phyloP scores from a whole-genome alignment of 1,139 yeast genomes.

The Geotrichum restrictum region DNA sequence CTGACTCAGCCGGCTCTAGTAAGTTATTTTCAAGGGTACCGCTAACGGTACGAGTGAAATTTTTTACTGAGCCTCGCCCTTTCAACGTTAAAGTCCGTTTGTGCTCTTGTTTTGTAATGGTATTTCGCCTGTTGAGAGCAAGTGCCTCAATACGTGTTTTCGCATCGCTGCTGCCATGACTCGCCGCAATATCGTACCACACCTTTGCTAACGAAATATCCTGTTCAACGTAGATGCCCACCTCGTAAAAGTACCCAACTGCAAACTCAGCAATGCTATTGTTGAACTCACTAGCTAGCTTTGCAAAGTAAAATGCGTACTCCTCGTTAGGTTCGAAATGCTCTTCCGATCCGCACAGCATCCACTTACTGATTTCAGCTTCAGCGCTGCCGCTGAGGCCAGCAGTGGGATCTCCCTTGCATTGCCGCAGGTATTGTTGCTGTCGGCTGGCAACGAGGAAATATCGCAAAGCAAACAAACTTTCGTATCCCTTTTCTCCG shows the following conservation, averaged over 20 bases:
- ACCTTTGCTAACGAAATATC: conserved; percentile 31
- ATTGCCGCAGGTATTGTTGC: conserved; percentile 33
- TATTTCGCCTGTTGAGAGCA: conserved; percentile 15
- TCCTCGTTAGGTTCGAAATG: conserved; percentile 36
- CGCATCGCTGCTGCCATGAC: conserved; percentile 37
- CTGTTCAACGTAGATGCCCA: conserved; percentile 38
- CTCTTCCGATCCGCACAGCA: conserved; percentile 39
- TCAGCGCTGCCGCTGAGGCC: conserved; percentile 36
- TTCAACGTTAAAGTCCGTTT: conserved; percentile 28
- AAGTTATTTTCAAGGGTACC: no score
- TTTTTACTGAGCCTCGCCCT: conserved; percentile 28
- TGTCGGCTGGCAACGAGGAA: conserved; percentile 40
- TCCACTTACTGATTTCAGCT: conserved; percentile 43
- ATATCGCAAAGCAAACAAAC: conserved; percentile 40
- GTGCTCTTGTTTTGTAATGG: conserved; percentile 31
- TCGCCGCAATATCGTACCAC: conserved; percentile 35
- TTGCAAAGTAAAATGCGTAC: conserved; percentile 40
- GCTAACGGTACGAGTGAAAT: conserved; percentile 4
- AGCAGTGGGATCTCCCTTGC: conserved; percentile 23
- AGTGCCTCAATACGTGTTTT: conserved; percentile 30
- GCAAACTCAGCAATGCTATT: conserved; percentile 41
- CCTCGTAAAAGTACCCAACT: conserved; percentile 42
- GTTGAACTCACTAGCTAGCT: conserved; percentile 36
- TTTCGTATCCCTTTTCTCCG: conserved; percentile 38
- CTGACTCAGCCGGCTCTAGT: no score